Evolutionary conservation across 352 stramenopile genomes (phyloP), one percentile per base, ranked within the genome.

Genomic region (Pythium chondricola): DNA sequence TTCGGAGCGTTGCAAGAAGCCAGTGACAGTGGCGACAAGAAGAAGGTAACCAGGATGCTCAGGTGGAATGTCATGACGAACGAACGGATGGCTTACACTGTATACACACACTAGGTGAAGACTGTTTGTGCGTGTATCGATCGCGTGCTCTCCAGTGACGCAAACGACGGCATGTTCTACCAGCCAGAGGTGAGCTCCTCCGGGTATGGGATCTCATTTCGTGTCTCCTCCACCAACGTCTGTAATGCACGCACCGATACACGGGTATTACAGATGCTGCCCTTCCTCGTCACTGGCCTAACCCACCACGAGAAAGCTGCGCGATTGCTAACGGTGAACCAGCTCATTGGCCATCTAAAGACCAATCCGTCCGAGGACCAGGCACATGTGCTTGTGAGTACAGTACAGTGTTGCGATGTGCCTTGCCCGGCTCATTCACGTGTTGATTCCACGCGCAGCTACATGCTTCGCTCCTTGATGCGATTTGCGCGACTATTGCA

Each of bases 1-100:
- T 94, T 92, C 17, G 53, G 63, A 35, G 86, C 74, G 61, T 67
- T 94, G 25, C 79, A 94, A 60, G 68, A 84, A 48, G 83, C 80
- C 24, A 92, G 83, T 56, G 70, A 91, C 35, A 64, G 53, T 6
- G 56, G 56, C 43, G 76, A 83, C 31, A 43, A 48, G 16, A 78
- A 88, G 43, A 68, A 88, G 67, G 82, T 88, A 25, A 22, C 30
- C n/a, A 11, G 20, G 17, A 26, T 3, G 4, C 16, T 43, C 18
- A 26, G 4, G 5, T 7, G 4, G 6, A 43, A 27, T n/a, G 16
- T 5, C 13, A 43, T 20, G 17, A 9, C 7, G 18, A 14, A 33
- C 27, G 32, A 24, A 18, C 7, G 37, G 10, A 8, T 33, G 8
- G 29, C 13, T 33, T 33, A 13, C 29, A 13, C 29, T 33, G 29